phyloP scores from a whole-genome alignment of 1,139 yeast species.

The Tardiomyces blankii region DNA sequence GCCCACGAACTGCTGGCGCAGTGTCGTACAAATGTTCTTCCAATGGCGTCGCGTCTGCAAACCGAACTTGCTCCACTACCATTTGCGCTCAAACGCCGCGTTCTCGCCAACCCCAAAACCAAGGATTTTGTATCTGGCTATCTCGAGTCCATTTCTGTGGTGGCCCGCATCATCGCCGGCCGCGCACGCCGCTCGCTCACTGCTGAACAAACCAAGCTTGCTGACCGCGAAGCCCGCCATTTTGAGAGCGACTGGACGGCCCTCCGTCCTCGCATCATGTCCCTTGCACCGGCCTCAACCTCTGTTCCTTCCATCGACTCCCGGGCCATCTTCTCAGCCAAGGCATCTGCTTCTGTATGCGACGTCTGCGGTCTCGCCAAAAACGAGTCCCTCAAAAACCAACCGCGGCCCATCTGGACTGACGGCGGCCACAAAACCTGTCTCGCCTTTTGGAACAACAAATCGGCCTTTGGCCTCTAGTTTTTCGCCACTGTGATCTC shows the following conservation, averaged over 20 bases:
- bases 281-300: slow-evolving; percentile 7
- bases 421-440: slow-evolving; percentile 11
- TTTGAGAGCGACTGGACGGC: slow-evolving; percentile 13
- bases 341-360: slow-evolving; percentile 7
- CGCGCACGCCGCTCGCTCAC: slow-evolving; percentile 11
- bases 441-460: slow-evolving; percentile 12
- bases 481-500: too few species aligned
- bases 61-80: slow-evolving; percentile 13
- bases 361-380: slow-evolving; percentile 15
- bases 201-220: slow-evolving; percentile 4
- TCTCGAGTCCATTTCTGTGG: slow-evolving; percentile 13
- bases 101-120: slow-evolving; percentile 14
- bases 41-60: slow-evolving; percentile 11
- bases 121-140: slow-evolving; percentile 13
- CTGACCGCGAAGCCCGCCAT: slow-evolving; percentile 14
- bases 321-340: slow-evolving; percentile 3
- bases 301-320: slow-evolving; percentile 8
- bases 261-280: slow-evolving; percentile 9
- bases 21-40: slow-evolving; percentile 10
- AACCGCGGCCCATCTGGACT: slow-evolving; percentile 8
- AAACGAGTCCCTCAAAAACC: slow-evolving; percentile 13
- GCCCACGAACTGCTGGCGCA: slow-evolving; percentile 10
- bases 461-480: neutral
- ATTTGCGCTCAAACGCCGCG: slow-evolving; percentile 15
- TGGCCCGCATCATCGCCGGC: slow-evolving; percentile 17